Conservation (phyloP, 257 asterid genomes). For the Apocynum venetum region DNA sequence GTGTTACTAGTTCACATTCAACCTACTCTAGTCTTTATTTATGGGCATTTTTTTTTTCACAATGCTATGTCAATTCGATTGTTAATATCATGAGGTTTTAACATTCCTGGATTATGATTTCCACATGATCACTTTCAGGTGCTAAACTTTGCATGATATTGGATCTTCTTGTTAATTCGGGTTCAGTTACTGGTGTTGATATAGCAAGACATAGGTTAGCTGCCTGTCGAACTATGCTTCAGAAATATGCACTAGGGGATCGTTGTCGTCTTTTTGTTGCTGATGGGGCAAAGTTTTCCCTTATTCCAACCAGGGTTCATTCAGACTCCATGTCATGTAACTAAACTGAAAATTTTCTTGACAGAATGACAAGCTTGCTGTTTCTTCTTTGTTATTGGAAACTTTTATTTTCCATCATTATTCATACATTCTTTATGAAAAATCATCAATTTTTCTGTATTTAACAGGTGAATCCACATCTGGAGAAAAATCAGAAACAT, state of each 20-base stretch:
- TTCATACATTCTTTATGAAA: conserved; percentile 11
- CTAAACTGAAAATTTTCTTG: conserved; percentile 19
- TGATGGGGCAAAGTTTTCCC: conserved; percentile 82
- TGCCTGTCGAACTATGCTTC: conserved; percentile 86
- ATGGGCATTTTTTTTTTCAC: not conserved
- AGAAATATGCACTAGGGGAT: conserved; percentile 72
- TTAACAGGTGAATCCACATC: conserved; percentile 26
- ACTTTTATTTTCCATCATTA: not conserved
- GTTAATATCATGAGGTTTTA: conserved; percentile 1
- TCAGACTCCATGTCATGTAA: conserved; percentile 40
- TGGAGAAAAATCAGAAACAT: conserved; percentile 36
- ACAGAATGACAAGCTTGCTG: not conserved
- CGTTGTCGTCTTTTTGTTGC: conserved; percentile 88
- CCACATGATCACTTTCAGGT: conserved; percentile 44
- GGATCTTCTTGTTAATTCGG: conserved; percentile 78
- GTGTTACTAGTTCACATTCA: not conserved
- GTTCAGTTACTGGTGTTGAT: conserved; percentile 91
- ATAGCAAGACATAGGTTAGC: conserved; percentile 86
- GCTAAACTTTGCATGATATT: conserved; percentile 91
- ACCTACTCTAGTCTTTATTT: not conserved
- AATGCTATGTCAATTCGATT: not conserved
- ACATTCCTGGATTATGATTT: conserved; percentile 13
- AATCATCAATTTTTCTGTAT: conserved; percentile 12
- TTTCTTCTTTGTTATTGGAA: not conserved
- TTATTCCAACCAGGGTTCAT: conserved; percentile 47